phyloP scores from a whole-genome alignment of 225 moss, liverwort and hornwort genomes.

The Thuidium tamariscinum region DNA sequence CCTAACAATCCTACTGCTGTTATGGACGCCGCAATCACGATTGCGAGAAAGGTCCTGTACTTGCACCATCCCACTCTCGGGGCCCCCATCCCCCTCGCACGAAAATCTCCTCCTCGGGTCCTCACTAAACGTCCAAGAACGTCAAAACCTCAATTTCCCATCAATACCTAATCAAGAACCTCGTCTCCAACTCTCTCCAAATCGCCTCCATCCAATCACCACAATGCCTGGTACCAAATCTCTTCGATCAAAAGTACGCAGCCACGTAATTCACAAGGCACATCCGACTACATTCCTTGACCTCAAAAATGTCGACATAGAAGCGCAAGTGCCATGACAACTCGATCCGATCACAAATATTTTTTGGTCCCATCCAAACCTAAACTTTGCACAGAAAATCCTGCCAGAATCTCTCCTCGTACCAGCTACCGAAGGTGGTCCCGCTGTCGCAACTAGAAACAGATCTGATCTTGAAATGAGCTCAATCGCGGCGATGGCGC shows the following conservation, averaged over 20 bases:
- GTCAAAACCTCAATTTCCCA: not conserved
- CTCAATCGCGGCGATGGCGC: not conserved
- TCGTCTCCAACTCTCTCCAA: not conserved
- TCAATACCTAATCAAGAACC: conserved; percentile 1
- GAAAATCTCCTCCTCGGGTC: not conserved
- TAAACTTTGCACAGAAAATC: not conserved
- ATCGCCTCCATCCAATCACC: not conserved
- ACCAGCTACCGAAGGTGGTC: not conserved
- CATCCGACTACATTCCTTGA: not conserved
- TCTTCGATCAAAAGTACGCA: not conserved
- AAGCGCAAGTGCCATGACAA: not conserved
- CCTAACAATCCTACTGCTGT: conserved; percentile 58
- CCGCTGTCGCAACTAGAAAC: not conserved
- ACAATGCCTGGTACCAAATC: not conserved
- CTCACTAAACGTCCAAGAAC: not conserved
- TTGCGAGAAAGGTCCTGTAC: conserved; percentile 31
- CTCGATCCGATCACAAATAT: not conserved
- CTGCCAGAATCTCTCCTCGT: not conserved
- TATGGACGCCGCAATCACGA: conserved; percentile 28
- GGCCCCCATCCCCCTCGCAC: conserved; percentile 24
- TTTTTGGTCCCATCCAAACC: not conserved
- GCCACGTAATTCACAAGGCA: not conserved
- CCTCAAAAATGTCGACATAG: not conserved
- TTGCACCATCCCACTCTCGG: conserved; percentile 26
- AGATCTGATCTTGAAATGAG: not conserved